Base-by-base conservation (phyloP, 2,329 filamentous ascomycete genomes). In the Arthrobotrys sinensis region DNA sequence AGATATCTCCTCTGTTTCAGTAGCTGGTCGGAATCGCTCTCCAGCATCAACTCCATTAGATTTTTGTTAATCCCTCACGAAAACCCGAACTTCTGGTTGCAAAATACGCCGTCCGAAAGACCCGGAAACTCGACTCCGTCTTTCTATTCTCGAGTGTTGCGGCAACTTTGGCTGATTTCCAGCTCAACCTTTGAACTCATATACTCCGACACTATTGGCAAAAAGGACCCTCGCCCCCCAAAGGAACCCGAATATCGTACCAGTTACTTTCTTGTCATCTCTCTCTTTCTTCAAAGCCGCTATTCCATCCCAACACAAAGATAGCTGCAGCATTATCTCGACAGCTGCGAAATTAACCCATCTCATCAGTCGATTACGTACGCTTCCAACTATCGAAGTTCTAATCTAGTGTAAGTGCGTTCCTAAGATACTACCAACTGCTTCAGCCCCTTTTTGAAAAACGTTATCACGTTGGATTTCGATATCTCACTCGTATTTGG, bases 31-130 rank as follows among this genome's bases (percentile, higher is more conserved):
- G 45, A 45, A 64, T 14, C 24, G 24, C 24, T 4, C 24, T 28
- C 24, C 24, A 28, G 4, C 24, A 21, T 50, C 43, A 48, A 45
- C 11, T 24, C 53, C 24, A 65, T 68, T 46, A 53, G 46, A 24
- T 48, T 52, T 40, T 34, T 36, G 16, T 75, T 75, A 75, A 75
- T 75, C 70, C 62, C 70, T 75, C 70, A 75, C 43, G 48, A 55
- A 62, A 43, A 52, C 63, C 69, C 50, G 40, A 36, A 36, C 63
- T 52, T 48, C 34, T 66, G 69, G 50, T 36, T 52, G 16, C 50
- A n/a, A 38, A 50, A 60, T 72, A 45, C 21, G 45, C n/a, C 60
- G 40, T 40, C 55, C 55, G 55, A 60, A 7, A 71, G 45, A 46
- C 60, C 24, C 48, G 21, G 55, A 45, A 65, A 45, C 19, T 43